phyloP scores from a whole-genome alignment of 129 eudicot genomes.

The Pulicaria dysenterica region DNA sequence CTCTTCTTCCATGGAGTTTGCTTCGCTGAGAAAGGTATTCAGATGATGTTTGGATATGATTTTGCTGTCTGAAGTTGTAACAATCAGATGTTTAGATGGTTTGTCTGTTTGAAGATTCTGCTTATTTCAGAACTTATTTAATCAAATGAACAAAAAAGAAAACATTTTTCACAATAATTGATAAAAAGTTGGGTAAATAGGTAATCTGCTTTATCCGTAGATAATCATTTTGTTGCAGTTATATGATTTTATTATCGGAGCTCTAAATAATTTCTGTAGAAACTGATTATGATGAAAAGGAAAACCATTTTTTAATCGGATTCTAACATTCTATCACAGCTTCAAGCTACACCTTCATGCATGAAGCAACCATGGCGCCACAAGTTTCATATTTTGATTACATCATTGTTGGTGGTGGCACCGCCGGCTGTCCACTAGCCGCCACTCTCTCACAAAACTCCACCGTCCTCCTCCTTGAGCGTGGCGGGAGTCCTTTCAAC shows the following conservation, averaged over 20 bases:
- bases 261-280: too few relatives aligned
- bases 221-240: too few relatives aligned
- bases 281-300: too few relatives aligned
- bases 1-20: slow-evolving; percentile 36
- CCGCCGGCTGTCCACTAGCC: slow-evolving; percentile 59
- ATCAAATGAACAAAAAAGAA: too few relatives aligned
- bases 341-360: slow-evolving; percentile 53
- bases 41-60: neutral
- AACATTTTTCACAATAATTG: too few relatives aligned
- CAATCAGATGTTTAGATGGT: too few relatives aligned
- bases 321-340: slow-evolving; percentile 27
- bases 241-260: too few relatives aligned
- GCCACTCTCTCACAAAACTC: slow-evolving; percentile 64
- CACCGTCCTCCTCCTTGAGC: slow-evolving; percentile 72
- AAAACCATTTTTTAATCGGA: neutral
- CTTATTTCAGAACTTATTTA: too few relatives aligned
- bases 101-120: too few relatives aligned
- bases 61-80: too few relatives aligned
- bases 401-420: slow-evolving; percentile 74
- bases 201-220: too few relatives aligned
- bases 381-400: slow-evolving; percentile 56
- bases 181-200: too few relatives aligned
- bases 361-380: slow-evolving; percentile 57
- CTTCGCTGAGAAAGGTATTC: slow-evolving; percentile 30
- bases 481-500: slow-evolving; percentile 74